Evolutionary conservation across 179 eudicot species (phyloP).

Genomic region (Patellifolia procumbens): DNA sequence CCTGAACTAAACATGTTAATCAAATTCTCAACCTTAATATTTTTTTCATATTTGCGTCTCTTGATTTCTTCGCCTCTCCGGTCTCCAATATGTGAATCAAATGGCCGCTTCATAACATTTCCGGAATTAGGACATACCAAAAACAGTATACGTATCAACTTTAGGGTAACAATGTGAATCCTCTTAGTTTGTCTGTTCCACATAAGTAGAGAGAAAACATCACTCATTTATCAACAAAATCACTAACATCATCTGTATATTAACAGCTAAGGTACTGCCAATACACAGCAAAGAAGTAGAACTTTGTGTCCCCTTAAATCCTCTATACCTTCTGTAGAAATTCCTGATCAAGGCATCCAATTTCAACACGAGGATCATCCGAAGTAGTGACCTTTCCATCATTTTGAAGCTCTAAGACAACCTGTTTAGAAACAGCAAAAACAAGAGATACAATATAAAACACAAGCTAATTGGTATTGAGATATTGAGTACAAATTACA

Average conservation of each 20-base stretch:
- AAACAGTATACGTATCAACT: neutral
- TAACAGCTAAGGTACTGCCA: neutral
- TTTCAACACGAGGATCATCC: conserved; percentile 87
- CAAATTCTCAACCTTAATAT: neutral
- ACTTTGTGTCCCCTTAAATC: neutral
- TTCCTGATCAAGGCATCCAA: conserved; percentile 67
- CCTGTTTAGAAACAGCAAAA: conserved; percentile 40
- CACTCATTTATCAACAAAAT: neutral
- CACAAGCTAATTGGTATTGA: neutral
- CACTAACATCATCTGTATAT: neutral
- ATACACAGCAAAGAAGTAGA: neutral
- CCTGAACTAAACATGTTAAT: no score
- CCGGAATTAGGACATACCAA: neutral
- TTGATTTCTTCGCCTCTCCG: neutral
- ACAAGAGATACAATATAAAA: neutral
- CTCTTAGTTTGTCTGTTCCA: neutral
- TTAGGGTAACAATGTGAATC: neutral
- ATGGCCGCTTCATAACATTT: neutral
- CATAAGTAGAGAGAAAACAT: neutral
- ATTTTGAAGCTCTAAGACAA: conserved; percentile 77
- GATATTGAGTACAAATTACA: neutral
- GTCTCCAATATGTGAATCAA: neutral
- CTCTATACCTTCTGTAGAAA: conserved; percentile 65
- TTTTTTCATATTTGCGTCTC: neutral
- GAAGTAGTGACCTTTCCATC: conserved; percentile 76